Evolutionary conservation across 371 early-diverging fungal genomes (phyloP), one percentile per base, ranked within the genome.

Genomic region (Mortierella sp.): DNA sequence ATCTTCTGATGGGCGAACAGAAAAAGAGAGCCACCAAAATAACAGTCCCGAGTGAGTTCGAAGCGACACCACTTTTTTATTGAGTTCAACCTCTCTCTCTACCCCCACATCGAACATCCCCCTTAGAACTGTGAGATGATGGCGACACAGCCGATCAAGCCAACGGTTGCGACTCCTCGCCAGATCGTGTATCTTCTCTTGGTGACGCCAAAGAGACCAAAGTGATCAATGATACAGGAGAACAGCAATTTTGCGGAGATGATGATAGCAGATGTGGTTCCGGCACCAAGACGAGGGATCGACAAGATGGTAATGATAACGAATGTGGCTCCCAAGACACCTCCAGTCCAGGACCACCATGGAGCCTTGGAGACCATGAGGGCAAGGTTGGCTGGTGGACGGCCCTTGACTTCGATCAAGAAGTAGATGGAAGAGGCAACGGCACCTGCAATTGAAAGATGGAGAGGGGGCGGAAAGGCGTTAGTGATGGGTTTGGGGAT

Each of bases 161-260:
- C 87, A 43, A 83, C 34, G 27, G 82, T 83, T 17, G 82, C 85
- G 24, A 86, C 43, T 9, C 82, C 79, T 31, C 85, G 80, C 85
- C 85, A 85, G 14, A 80, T 25, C 28, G 82, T 81, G 43, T 73
- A 85, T 9, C 69, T 57, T 28, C 82, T 67, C 62, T 47, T 66
- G 6, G 61, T 21, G 31, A 82, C 71, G 8, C 81, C 86, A 24
- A 83, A 71, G 41, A 84, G 28, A 3, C 70, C 69, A 62, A 82
- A 85, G 46, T 83, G 67, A 59, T 85, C 83, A 52, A 84, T 84
- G 19, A 85, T 27, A 60, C 84, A 84, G 12, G 84, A 83, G 58
- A 76, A 78, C 8, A 83, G 53, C 71, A 85, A 60, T 60, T 84
- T 81, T 28, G 84, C 64, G 43, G 82, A 82, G 29, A 85, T 83